phyloP scores from a whole-genome alignment of 2,329 filamentous ascomycete genomes.

The Aspergillus texensis region DNA sequence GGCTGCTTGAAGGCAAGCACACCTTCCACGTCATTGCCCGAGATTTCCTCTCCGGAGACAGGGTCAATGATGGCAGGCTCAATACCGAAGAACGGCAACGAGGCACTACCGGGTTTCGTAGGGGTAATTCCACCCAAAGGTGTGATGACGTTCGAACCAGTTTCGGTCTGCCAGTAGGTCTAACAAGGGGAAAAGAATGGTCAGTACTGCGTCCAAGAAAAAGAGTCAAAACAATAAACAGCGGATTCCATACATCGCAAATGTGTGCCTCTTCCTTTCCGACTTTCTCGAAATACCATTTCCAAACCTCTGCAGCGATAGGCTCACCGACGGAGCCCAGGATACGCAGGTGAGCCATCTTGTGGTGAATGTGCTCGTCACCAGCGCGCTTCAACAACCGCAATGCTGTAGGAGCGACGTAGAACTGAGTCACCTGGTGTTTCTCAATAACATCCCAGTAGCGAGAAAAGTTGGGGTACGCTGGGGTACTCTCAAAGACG shows the following conservation, averaged over 20 bases:
- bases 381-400: conserved; percentile 93
- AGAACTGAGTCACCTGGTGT: conserved; percentile 95
- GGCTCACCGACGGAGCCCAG: conserved; percentile 96
- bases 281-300: conserved; percentile 97
- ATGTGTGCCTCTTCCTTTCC: conserved; percentile 92
- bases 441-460: conserved; percentile 99
- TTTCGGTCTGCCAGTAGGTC: conserved; percentile 99
- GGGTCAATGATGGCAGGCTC: conserved; percentile 98
- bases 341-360: conserved; percentile 87
- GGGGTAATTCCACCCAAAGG: conserved; percentile 91
- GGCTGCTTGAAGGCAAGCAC: conserved; percentile 96
- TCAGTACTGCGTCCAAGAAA: conserved; percentile 8
- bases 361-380: conserved; percentile 83
- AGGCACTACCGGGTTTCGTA: conserved; percentile 94
- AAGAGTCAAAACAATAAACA: neutral
- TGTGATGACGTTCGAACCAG: conserved; percentile 92
- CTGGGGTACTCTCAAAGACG: conserved; percentile 96
- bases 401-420: conserved; percentile 93
- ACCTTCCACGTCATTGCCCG: conserved; percentile 95
- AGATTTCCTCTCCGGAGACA: conserved; percentile 87
- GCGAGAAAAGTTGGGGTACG: conserved; percentile 95
- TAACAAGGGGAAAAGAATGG: conserved; percentile 40
- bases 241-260: conserved; percentile 75
- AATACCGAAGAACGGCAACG: conserved; percentile 96
- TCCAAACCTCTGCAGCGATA: conserved; percentile 97